phyloP scores from a whole-genome alignment of 2,329 filamentous ascomycete species.

The Apiospora sp. region DNA sequence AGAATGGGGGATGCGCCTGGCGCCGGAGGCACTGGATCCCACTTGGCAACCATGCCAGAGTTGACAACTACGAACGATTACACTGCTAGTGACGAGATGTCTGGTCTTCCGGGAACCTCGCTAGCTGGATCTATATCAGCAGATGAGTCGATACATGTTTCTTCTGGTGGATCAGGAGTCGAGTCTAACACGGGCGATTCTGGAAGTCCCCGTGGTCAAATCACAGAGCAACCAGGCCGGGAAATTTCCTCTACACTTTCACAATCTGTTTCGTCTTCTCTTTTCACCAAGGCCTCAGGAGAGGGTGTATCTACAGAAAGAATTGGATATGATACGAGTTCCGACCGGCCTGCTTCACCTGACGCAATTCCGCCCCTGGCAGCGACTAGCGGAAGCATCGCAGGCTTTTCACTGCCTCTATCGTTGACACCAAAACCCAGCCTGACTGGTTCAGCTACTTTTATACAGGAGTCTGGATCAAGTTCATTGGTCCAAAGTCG shows the following conservation, averaged over 20 bases:
- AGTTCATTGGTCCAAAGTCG: background rate
- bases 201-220: background rate
- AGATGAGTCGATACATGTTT: background rate
- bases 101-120: background rate
- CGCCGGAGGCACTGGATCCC: background rate
- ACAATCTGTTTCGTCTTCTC: background rate
- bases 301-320: background rate
- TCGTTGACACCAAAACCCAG: background rate
- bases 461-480: background rate
- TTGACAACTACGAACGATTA: background rate
- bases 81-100: background rate
- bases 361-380: background rate
- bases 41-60: background rate
- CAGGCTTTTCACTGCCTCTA: background rate
- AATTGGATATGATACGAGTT: background rate
- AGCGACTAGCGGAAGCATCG: background rate
- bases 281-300: background rate
- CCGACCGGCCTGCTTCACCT: background rate
- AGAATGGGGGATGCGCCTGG: background rate
- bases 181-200: background rate
- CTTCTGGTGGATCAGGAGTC: background rate
- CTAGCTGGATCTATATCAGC: background rate
- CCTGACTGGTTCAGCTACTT: background rate
- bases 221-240: background rate
- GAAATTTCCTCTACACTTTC: background rate